Conservation (phyloP, 2,329 filamentous ascomycete genomes). For the Scedosporium dehoogii region DNA sequence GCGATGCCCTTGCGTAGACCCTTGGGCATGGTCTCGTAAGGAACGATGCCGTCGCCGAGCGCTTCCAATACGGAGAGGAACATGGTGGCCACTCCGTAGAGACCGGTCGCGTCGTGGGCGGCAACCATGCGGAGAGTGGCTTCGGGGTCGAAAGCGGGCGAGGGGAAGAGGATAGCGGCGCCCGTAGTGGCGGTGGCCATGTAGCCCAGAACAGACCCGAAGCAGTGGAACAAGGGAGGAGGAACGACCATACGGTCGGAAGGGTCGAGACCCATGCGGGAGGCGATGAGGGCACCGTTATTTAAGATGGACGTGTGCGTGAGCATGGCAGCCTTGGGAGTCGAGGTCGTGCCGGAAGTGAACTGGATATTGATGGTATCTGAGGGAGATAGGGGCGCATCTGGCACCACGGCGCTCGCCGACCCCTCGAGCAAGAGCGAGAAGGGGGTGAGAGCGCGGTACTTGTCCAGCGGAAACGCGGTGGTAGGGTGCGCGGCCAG, state of each 20-base stretch:
- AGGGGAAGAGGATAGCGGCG: slow-evolving; percentile 72
- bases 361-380: slow-evolving; percentile 95
- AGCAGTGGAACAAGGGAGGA: slow-evolving; percentile 82
- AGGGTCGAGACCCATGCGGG: slow-evolving; percentile 70
- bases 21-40: slow-evolving; percentile 14
- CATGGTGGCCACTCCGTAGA: slow-evolving; percentile 94
- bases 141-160: slow-evolving; percentile 74
- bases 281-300: slow-evolving; percentile 76
- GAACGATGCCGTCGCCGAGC: slow-evolving; percentile 36
- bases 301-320: slow-evolving; percentile 82
- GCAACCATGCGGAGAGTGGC: slow-evolving; percentile 53
- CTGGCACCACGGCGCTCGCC: slow-evolving; percentile 26
- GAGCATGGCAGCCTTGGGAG: slow-evolving; percentile 85
- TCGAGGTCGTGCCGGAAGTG: slow-evolving; percentile 87
- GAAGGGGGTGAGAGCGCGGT: slow-evolving; percentile 36
- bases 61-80: slow-evolving; percentile 79
- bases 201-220: slow-evolving; percentile 85
- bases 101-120: slow-evolving; percentile 46
- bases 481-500: slow-evolving; percentile 36
- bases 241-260: slow-evolving; percentile 73
- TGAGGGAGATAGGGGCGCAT: slow-evolving; percentile 38
- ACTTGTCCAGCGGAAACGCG: slow-evolving; percentile 31
- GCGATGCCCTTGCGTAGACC: slow-evolving; percentile 79
- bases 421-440: slow-evolving; percentile 26
- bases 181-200: slow-evolving; percentile 84